phyloP scores from a whole-genome alignment of 2,329 filamentous ascomycete genomes.

The Geosmithia flava region DNA sequence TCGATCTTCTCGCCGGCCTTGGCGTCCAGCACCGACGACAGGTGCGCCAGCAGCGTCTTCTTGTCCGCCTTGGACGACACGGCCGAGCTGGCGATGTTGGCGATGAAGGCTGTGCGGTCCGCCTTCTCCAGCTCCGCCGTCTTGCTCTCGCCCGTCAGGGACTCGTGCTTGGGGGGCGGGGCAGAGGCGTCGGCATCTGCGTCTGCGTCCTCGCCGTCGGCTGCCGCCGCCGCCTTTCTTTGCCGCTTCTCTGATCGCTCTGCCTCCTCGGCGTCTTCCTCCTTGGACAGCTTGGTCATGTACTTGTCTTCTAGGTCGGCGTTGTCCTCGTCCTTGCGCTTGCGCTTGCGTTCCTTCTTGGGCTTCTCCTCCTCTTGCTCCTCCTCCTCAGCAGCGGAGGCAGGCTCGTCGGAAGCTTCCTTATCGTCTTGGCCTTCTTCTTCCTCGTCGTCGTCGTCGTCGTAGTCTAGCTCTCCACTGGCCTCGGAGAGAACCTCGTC shows the following conservation, averaged over 20 bases:
- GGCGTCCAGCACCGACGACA: slow-evolving; percentile 58
- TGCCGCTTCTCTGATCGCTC: slow-evolving; percentile 42
- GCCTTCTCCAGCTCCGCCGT: slow-evolving; percentile 67
- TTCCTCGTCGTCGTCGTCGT: slow-evolving; percentile 12
- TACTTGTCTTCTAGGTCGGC: slow-evolving; percentile 62
- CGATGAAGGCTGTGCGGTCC: slow-evolving; percentile 79
- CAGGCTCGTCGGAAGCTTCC: slow-evolving; percentile 18
- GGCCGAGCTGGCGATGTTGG: slow-evolving; percentile 75
- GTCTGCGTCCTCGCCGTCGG: slow-evolving; percentile 15
- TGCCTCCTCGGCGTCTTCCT: slow-evolving; percentile 34
- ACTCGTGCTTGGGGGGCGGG: slow-evolving; percentile 42
- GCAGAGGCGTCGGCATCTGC: slow-evolving; percentile 31
- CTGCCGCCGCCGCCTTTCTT: slow-evolving; percentile 24
- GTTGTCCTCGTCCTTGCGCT: slow-evolving; percentile 49
- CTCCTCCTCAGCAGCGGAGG: slow-evolving; percentile 14
- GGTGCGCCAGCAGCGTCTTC: slow-evolving; percentile 64
- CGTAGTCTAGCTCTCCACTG: slow-evolving; percentile 10
- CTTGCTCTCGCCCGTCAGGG: slow-evolving; percentile 38
- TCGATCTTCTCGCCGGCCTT: slow-evolving; percentile 61
- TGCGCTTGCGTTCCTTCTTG: slow-evolving; percentile 45
- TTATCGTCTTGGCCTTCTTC: slow-evolving; percentile 19
- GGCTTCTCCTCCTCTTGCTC: slow-evolving; percentile 19
- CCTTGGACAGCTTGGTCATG: slow-evolving; percentile 48
- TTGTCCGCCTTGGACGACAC: slow-evolving; percentile 74
- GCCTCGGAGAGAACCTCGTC: slow-evolving; percentile 18